Evolutionary conservation across 306 rosid genomes (phyloP).

Genomic region (Dryas octopetala): DNA sequence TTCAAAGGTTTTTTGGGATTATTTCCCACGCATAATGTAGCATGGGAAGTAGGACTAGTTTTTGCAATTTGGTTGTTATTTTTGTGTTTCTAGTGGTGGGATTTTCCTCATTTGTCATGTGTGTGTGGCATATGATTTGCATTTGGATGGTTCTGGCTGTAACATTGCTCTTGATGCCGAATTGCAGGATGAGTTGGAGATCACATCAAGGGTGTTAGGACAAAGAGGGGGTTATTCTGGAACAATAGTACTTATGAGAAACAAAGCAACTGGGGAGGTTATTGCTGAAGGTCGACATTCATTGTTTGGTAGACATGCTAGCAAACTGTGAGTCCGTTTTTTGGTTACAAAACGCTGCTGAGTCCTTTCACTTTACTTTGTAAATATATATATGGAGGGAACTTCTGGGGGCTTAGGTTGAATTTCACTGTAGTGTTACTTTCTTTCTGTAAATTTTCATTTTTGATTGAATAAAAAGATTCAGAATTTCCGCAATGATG

Average conservation of each 20-base stretch:
- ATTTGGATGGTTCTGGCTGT: background rate
- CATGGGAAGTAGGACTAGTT: background rate
- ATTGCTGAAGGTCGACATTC: slow-evolving; percentile 97
- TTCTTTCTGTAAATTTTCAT: background rate
- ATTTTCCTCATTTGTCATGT: background rate
- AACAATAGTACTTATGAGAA: slow-evolving; percentile 62
- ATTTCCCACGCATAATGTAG: background rate
- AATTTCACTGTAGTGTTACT: background rate
- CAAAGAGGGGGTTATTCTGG: slow-evolving; percentile 72
- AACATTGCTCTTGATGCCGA: background rate
- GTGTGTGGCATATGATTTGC: background rate
- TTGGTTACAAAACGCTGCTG: no score
- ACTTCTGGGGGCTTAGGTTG: background rate
- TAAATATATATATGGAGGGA: background rate
- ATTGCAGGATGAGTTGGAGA: slow-evolving; percentile 87
- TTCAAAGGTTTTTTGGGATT: background rate
- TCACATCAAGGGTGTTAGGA: slow-evolving; percentile 68
- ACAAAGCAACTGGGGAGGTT: slow-evolving; percentile 76
- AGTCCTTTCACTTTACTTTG: background rate
- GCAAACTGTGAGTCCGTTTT: slow-evolving; percentile 53
- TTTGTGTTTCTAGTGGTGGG: background rate
- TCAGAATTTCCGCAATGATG: background rate
- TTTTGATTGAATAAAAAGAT: background rate
- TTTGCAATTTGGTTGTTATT: background rate
- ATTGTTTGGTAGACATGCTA: slow-evolving; percentile 61